These are phyloP conservation scores for Paraphaeosphaeria minitans DNA, from an alignment of 2,329 filamentous ascomycete species.

Conservation along the genomic window DNA sequence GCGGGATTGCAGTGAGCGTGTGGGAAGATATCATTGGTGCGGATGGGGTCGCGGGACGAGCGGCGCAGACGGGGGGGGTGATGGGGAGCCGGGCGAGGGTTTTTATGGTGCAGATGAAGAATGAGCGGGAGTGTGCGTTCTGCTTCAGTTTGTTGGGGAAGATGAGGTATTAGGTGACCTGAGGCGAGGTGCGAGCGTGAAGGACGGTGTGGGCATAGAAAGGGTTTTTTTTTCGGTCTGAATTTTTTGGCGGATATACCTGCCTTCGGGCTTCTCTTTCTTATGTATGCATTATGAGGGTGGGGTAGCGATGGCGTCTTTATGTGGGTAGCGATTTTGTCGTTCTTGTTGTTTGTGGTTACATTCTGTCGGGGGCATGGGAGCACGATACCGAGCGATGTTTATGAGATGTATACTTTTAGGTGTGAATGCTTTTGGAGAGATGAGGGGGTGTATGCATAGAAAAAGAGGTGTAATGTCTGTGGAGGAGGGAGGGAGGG, in stretches of 20 bases:
- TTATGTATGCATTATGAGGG: background rate
- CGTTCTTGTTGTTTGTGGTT: background rate
- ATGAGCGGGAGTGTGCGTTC: slow-evolving; percentile 55
- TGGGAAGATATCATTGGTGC: slow-evolving; percentile 66
- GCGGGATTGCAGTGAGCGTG: slow-evolving; percentile 86
- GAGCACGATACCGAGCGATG: background rate
- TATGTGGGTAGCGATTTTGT: background rate
- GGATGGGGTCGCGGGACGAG: slow-evolving; percentile 64
- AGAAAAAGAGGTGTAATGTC: background rate
- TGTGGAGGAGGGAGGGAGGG: too few species aligned
- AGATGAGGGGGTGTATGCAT: background rate
- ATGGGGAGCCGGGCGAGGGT: slow-evolving; percentile 59
- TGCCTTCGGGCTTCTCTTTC: background rate
- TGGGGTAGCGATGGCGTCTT: background rate
- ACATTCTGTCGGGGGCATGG: background rate
- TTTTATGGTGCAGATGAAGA: slow-evolving; percentile 67
- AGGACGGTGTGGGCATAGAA: background rate
- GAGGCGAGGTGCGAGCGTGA: background rate
- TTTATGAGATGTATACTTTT: too few species aligned
- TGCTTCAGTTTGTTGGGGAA: slow-evolving; percentile 57
- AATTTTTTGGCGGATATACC: background rate
- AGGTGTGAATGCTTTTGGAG: background rate
- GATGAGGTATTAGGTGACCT: slow-evolving; percentile 49
- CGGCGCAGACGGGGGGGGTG: slow-evolving; percentile 63
- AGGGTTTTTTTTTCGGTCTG: background rate